Base-by-base conservation (phyloP, 2,329 filamentous ascomycete genomes). In the Penicillium sp. region DNA sequence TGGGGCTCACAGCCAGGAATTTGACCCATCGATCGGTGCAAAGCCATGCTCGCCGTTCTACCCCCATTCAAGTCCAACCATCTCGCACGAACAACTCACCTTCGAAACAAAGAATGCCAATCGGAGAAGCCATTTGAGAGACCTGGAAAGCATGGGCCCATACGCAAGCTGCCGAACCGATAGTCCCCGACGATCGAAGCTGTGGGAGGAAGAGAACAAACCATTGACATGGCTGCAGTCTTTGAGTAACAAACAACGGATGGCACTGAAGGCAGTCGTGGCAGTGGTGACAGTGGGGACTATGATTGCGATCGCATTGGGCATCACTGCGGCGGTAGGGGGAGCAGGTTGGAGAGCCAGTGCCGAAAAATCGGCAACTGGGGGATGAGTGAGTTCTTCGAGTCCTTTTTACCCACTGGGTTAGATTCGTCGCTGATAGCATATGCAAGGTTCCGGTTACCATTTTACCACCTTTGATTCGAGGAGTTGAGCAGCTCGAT, bases 41-140 rank as follows among this genome's bases (percentile, higher is more conserved):
- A 76, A 76, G 56, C 73, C 75, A 14, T 73, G 61, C 53, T 77
- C 75, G 1, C 75, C 76, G 1, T 78, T 78, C 63, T 78, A 78
- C 60, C 70, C 69, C 26, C 75, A 78, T 65, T 71, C 72, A 26
- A 69, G 67, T 14, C 64, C 67, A 0, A 69, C 68, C 0, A 47
- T 63, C 19, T 67, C 66, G 16, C 56, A 65, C 19, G 67, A 69
- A 38, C 62, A 64, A 19, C 57, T 73, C 33, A 68, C 63, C 5
- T 55, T 61, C 10, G 61, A 70, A 42, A 61, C 61, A 7, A 66
- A 67, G 53, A 48, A 56, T 22, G 50, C 53, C 25, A 55, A 55
- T 35, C 52, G 56, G 46, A 55, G 25, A 25, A 55, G 61, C 59
- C 49, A 60, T 35, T 19, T 68, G 22, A 63, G 67, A 17, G 73